Percentiles rank a stretch among this genome's conserved stretches.
Conservation (phyloP, 225 moss, liverwort and hornwort species). For the Sphagnum tenellum region DNA sequence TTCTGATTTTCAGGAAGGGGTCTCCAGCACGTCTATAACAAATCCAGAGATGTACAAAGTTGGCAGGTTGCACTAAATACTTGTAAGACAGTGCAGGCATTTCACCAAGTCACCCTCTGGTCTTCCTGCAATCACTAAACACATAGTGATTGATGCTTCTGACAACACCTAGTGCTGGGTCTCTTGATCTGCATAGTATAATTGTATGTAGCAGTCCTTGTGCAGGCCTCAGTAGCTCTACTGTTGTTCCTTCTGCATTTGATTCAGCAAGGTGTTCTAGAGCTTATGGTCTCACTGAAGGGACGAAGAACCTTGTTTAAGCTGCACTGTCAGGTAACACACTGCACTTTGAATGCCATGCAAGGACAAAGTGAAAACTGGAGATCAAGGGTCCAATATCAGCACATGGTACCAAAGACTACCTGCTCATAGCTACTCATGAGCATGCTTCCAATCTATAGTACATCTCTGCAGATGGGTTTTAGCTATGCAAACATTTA, state of each 20-base stretch:
- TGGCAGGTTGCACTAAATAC: conserved; percentile 76
- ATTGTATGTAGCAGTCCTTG: conserved; percentile 67
- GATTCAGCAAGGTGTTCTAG: conserved; percentile 67
- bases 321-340: conserved; percentile 84
- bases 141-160: conserved; percentile 73
- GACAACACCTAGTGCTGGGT: conserved; percentile 67
- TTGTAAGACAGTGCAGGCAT: conserved; percentile 68
- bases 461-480: conserved; percentile 68
- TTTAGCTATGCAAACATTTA: conserved; percentile 69
- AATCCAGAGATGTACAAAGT: conserved; percentile 79
- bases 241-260: conserved; percentile 62
- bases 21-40: conserved; percentile 25
- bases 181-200: conserved; percentile 82
- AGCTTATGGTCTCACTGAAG: conserved; percentile 72
- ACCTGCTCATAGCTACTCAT: conserved; percentile 57
- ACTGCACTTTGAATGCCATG: conserved; percentile 74
- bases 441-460: conserved; percentile 56
- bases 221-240: conserved; percentile 64
- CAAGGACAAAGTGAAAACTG: conserved; percentile 64
- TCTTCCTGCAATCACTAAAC: conserved; percentile 70
- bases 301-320: conserved; percentile 58
- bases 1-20: background rate
- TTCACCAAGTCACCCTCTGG: conserved; percentile 66
- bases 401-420: conserved; percentile 73
- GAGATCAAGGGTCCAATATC: conserved; percentile 55